Conservation (phyloP, 345 rosid genomes). For the Salix caprea region DNA sequence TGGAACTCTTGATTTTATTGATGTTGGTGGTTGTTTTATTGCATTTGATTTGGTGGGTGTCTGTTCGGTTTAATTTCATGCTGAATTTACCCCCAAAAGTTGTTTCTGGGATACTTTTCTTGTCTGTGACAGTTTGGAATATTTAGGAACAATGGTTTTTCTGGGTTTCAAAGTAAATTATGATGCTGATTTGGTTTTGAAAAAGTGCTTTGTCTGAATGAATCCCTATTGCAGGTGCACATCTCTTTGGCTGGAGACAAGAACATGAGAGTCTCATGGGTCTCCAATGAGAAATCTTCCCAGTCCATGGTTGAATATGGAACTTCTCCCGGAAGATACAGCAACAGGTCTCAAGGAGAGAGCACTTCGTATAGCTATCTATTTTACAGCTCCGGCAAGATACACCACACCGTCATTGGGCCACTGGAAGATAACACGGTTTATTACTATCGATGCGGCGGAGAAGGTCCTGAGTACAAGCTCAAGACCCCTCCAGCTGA, state of each 20-base stretch:
- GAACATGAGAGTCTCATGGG: constrained; percentile 77
- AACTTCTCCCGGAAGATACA: constrained; percentile 62
- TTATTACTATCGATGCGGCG: constrained; percentile 80
- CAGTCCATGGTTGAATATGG: constrained; percentile 80
- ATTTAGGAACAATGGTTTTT: background rate
- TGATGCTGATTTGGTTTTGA: background rate
- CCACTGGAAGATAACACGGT: constrained; percentile 60
- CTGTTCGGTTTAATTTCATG: background rate
- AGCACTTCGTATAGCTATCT: constrained; percentile 72
- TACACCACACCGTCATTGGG: constrained; percentile 82
- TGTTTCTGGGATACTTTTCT: background rate
- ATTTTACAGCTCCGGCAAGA: constrained; percentile 79
- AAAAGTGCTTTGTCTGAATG: background rate
- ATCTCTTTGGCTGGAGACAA: constrained; percentile 80
- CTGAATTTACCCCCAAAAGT: background rate
- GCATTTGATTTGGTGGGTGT: background rate
- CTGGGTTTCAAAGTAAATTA: background rate
- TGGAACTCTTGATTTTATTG: background rate
- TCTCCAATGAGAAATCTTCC: constrained; percentile 54
- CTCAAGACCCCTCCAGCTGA: constrained; percentile 76
- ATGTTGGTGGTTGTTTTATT: background rate
- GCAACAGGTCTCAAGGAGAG: constrained; percentile 51
- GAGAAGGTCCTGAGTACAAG: constrained; percentile 78
- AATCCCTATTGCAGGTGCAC: constrained; percentile 42
- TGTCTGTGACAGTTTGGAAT: background rate